A percentile compares a stretch with the other conserved stretches of the same genome.
Evolutionary conservation across 371 early-diverging fungal species (phyloP).

Genomic region (Umbelopsis sp.): DNA sequence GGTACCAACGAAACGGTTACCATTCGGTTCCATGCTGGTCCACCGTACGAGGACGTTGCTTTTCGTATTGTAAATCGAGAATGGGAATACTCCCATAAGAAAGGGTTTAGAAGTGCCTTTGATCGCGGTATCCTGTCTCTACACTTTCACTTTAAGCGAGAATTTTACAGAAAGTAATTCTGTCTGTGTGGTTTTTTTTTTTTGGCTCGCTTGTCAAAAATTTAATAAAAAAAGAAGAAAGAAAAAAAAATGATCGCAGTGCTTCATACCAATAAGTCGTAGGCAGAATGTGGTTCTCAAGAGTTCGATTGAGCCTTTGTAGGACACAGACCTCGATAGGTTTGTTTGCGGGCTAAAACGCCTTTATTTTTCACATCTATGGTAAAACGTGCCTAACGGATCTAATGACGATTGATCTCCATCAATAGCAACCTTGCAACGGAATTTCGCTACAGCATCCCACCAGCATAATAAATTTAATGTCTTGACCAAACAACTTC

Average conservation of each 20-base stretch:
- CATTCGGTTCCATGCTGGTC: conserved; percentile 89
- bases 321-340: neutral
- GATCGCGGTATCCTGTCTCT: conserved; percentile 91
- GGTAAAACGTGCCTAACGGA: too few species aligned
- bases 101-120: conserved; percentile 89
- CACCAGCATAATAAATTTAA: neutral
- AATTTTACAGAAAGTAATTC: conserved; percentile 74
- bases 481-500: conserved; percentile 30
- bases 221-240: neutral
- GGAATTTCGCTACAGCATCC: neutral
- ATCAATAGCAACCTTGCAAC: neutral
- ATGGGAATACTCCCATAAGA: conserved; percentile 94
- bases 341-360: neutral
- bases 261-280: neutral
- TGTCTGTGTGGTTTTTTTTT: conserved; percentile 3
- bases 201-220: neutral
- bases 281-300: neutral
- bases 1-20: conserved; percentile 78
- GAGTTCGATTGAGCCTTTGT: neutral
- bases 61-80: conserved; percentile 94
- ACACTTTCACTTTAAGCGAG: conserved; percentile 92
- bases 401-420: neutral
- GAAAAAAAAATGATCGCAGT: too few species aligned
- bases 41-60: conserved; percentile 96
- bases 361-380: too few species aligned